Percentiles rank a stretch among this genome's conserved stretches.
phyloP scores from a whole-genome alignment of 2,329 filamentous ascomycete species.

The Falciphora oryzae region DNA sequence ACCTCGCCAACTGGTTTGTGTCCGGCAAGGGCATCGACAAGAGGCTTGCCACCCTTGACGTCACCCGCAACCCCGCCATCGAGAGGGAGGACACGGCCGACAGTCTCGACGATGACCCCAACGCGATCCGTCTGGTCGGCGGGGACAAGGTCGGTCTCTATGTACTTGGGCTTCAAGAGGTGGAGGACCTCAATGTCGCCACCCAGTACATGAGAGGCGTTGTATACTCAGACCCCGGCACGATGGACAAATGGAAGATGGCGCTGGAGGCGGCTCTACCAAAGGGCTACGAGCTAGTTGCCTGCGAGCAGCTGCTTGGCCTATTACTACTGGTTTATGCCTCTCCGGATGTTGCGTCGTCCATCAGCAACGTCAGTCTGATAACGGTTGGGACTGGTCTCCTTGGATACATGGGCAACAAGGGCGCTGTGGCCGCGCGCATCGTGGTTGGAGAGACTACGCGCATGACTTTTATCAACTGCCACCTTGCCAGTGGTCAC shows the following conservation, averaged over 20 bases:
- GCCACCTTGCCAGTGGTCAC: slow-evolving; percentile 81
- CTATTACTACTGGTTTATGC: slow-evolving; percentile 81
- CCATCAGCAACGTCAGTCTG: slow-evolving; percentile 76
- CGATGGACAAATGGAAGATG: slow-evolving; percentile 73
- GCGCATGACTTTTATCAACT: slow-evolving; percentile 82
- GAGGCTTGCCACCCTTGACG: slow-evolving; percentile 49
- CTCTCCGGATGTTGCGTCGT: slow-evolving; percentile 66
- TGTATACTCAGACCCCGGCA: slow-evolving; percentile 58
- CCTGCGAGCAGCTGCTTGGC: slow-evolving; percentile 80
- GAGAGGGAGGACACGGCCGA: slow-evolving; percentile 40
- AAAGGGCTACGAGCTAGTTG: slow-evolving; percentile 66
- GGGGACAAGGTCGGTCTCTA: slow-evolving; percentile 79
- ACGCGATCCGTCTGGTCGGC: slow-evolving; percentile 41
- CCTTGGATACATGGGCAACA: slow-evolving; percentile 92
- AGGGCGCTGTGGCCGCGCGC: slow-evolving; percentile 78
- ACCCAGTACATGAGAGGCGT: slow-evolving; percentile 67
- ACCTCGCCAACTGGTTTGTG: slow-evolving; percentile 85
- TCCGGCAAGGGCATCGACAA: slow-evolving; percentile 65
- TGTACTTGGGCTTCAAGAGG: slow-evolving; percentile 84
- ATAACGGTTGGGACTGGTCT: slow-evolving; percentile 82
- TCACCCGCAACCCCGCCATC: slow-evolving; percentile 34
- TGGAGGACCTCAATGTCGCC: slow-evolving; percentile 78
- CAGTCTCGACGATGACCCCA: slow-evolving; percentile 30
- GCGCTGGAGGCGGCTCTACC: slow-evolving; percentile 71
- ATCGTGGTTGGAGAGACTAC: slow-evolving; percentile 87